Percentiles rank a stretch among this genome's conserved stretches.
Conservation (phyloP, 495 filamentous ascomycete species). For the Cudoniella acicularis region DNA sequence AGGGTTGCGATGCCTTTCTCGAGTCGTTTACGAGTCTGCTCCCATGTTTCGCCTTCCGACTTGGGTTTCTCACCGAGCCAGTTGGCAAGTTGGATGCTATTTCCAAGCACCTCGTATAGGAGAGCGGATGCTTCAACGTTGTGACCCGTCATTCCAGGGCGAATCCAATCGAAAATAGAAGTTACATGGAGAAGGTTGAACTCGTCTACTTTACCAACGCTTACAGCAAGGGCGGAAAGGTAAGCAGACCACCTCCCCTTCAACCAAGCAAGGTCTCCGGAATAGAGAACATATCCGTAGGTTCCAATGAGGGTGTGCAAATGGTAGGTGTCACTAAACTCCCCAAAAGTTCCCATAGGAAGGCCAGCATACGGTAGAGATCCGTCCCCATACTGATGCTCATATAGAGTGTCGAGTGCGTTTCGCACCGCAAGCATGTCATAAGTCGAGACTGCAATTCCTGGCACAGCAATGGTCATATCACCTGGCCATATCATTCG, state of each 20-base stretch:
- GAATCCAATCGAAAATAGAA: constrained; percentile 51
- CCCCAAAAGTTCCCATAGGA: constrained; percentile 49
- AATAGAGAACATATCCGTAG: constrained; percentile 57
- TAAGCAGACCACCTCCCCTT: constrained; percentile 46
- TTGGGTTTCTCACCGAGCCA: constrained; percentile 21
- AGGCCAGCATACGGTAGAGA: constrained; percentile 57
- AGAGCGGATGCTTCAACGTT: constrained; percentile 44
- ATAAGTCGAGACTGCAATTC: constrained; percentile 40
- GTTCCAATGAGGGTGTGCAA: constrained; percentile 59
- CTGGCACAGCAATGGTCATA: constrained; percentile 45
- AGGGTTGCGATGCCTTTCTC: constrained; percentile 26
- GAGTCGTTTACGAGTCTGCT: constrained; percentile 10
- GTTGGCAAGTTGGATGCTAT: constrained; percentile 31
- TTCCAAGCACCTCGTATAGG: constrained; percentile 30
- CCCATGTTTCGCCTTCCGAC: constrained; percentile 16
- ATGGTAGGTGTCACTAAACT: constrained; percentile 57
- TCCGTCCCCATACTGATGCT: constrained; percentile 41
- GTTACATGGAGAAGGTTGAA: constrained; percentile 49
- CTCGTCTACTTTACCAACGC: constrained; percentile 48
- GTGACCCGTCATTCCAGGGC: constrained; percentile 45
- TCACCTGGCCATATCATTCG: constrained; percentile 54
- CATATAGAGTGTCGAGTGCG: constrained; percentile 40
- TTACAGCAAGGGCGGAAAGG: constrained; percentile 45
- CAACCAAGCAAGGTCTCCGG: constrained; percentile 50
- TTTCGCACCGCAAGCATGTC: constrained; percentile 43